Evolutionary conservation across 2,329 filamentous ascomycete species (phyloP), one percentile per base, ranked within the genome.

Genomic region (Diaporthe batatas): DNA sequence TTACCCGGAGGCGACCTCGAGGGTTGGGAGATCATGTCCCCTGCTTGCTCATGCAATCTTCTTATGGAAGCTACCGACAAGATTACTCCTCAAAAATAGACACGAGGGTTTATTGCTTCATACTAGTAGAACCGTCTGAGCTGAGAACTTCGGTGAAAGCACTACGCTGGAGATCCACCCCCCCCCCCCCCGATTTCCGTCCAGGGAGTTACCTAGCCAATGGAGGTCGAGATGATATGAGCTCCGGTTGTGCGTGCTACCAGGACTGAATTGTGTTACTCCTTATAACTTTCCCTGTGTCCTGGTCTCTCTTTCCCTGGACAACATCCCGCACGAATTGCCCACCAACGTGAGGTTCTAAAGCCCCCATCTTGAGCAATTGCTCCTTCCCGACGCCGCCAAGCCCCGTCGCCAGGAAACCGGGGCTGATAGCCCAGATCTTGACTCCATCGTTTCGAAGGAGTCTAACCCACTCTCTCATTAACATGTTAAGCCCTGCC

Each of bases 401-500:
- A 8, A 74, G 71, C 5, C 58, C 39, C 21, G 73, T 74, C 4
- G 70, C 71, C 25, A 74, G 5, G 25, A 74, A 74, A 1, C 73
- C 73, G 3, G 73, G 73, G 42, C 57, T 65, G 21, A 74, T 51
- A 7, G 70, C 73, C 73, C 73, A 87, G 0, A 86, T 82, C 74
- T 87, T 88, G 36, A 86, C 82, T 0, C 81, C 80, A 71, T 85
- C 82, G 4, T 82, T 78, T 72, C 80, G 79, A 57, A 85, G 23
- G 80, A 74, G 34, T 2, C 73, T 79, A 25, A 78, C 73, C 86
- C 87, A 89, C 16, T 86, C 82, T 57, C 86, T 74, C 82, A 85
- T 85, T 72, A 86, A 54, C 80, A 87, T 88, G 36, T 86, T 88
- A 73, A 88, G 70, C 0, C 82, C 86, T 1, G 82, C 80, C 77